phyloP scores from a whole-genome alignment of 1,284 basidiomycete genomes.

The Melanopsichium pennsylvanicum region DNA sequence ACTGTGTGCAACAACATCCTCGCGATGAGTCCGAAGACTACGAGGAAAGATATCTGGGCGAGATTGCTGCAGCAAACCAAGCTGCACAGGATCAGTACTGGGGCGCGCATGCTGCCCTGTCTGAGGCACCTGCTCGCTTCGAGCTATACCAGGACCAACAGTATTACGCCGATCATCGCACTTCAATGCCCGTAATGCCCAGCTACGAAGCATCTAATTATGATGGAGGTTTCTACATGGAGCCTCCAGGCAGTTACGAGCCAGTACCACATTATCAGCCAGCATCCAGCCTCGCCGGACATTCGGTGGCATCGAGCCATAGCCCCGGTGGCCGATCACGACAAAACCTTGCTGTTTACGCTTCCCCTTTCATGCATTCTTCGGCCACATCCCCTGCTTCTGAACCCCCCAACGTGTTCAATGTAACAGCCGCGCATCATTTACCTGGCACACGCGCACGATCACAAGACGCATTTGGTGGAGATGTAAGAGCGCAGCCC shows the following conservation, averaged over 20 bases:
- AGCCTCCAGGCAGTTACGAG: slow-evolving; percentile 11
- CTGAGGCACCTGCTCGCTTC: slow-evolving; percentile 27
- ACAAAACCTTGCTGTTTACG: slow-evolving; percentile 29
- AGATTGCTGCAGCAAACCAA: slow-evolving; percentile 40
- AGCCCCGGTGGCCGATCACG: slow-evolving; percentile 19
- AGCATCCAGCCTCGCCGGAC: slow-evolving; percentile 7
- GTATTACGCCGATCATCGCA: slow-evolving; percentile 1
- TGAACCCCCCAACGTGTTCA: slow-evolving; percentile 43
- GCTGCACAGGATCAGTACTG: slow-evolving; percentile 37
- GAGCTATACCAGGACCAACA: slow-evolving; percentile 23
- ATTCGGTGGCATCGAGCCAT: slow-evolving; percentile 30
- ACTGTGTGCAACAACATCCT: slow-evolving; percentile 6
- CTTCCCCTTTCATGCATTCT: slow-evolving; percentile 19
- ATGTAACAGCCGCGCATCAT: slow-evolving; percentile 46
- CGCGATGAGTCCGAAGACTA: slow-evolving; percentile 41
- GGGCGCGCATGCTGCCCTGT: slow-evolving; percentile 35
- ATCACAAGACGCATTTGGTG: slow-evolving; percentile 10
- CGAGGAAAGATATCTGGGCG: slow-evolving; percentile 43
- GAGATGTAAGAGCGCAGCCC: not conserved
- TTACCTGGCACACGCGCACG: slow-evolving; percentile 16
- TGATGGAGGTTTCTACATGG: slow-evolving; percentile 38
- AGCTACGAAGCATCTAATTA: slow-evolving; percentile 16
- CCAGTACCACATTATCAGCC: slow-evolving; percentile 7
- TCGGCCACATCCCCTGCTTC: slow-evolving; percentile 28
- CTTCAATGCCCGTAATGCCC: slow-evolving; percentile 21